phyloP scores from a whole-genome alignment of 2,329 filamentous ascomycete species.

The Emericellopsis atlantica region DNA sequence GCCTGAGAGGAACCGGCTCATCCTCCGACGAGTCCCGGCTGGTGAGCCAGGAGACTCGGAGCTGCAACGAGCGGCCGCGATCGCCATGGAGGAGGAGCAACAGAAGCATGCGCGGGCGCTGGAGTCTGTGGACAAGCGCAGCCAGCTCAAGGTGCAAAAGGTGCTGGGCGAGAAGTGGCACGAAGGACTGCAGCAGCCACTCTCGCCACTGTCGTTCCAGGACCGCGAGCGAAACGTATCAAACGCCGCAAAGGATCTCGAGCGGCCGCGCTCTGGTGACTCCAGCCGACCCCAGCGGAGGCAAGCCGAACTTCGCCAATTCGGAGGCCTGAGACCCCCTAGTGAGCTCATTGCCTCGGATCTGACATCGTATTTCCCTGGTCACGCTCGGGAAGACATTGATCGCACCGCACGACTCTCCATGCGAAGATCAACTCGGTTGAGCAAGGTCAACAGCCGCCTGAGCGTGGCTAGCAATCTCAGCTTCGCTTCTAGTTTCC shows the following conservation, averaged over 20 bases:
- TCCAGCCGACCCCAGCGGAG: conserved; percentile 23
- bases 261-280: conserved; percentile 40
- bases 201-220: conserved; percentile 66
- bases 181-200: conserved; percentile 66
- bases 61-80: conserved; percentile 73
- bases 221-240: conserved; percentile 58
- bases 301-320: conserved; percentile 56
- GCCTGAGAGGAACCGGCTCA: conserved; percentile 80
- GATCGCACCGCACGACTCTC: conserved; percentile 91
- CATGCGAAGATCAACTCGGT: conserved; percentile 74
- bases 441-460: conserved; percentile 87
- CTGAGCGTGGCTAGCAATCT: conserved; percentile 88
- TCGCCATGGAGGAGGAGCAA: conserved; percentile 77
- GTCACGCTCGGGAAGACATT: conserved; percentile 87
- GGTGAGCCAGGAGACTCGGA: conserved; percentile 83
- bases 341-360: conserved; percentile 97
- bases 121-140: conserved; percentile 57
- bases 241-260: conserved; percentile 44
- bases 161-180: conserved; percentile 80
- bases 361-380: conserved; percentile 92
- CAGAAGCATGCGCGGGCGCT: conserved; percentile 55
- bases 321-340: conserved; percentile 84
- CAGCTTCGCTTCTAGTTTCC: conserved; percentile 83
- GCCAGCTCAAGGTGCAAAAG: conserved; percentile 79
- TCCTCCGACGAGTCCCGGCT: conserved; percentile 82